phyloP scores from a whole-genome alignment of 1,284 basidiomycete genomes.

The Moesziomyces sp. region DNA sequence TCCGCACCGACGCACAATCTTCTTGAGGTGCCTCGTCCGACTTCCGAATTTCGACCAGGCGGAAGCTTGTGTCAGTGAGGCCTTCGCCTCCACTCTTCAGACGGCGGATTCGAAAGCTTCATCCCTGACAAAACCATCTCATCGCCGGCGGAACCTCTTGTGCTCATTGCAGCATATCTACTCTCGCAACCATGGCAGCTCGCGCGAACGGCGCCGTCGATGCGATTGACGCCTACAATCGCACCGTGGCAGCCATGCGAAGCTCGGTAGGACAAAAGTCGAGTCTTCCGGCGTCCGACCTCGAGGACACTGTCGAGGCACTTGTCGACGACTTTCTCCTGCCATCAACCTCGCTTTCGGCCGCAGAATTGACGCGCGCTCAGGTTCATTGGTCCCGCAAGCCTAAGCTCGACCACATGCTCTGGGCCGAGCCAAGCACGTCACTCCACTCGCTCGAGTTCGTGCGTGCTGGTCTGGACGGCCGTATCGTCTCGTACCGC shows the following conservation, averaged over 20 bases:
- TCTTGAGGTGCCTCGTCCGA: neutral
- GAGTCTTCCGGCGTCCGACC: neutral
- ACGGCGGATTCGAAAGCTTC: neutral
- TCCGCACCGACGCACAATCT: neutral
- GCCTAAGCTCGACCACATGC: constrained; percentile 50
- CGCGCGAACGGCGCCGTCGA: constrained; percentile 1
- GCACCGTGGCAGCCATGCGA: constrained; percentile 24
- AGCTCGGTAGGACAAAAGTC: neutral
- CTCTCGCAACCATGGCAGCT: constrained; percentile 11
- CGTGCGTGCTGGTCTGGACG: constrained; percentile 63
- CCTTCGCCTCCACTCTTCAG: neutral
- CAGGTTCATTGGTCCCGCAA: constrained; percentile 48
- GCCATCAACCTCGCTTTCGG: constrained; percentile 18
- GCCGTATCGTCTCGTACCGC: constrained; percentile 58
- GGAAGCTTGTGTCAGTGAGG: neutral
- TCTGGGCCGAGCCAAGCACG: constrained; percentile 50
- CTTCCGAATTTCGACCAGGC: neutral
- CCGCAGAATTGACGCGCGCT: constrained; percentile 23
- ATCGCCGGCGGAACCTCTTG: no score
- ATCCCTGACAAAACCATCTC: no score
- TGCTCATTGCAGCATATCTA: no score
- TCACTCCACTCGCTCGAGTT: constrained; percentile 58
- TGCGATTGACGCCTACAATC: constrained; percentile 28
- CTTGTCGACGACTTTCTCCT: constrained; percentile 37
- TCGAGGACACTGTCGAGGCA: constrained; percentile 13